Conservation (phyloP, 805 yeast genomes). For the Candida awuae region DNA sequence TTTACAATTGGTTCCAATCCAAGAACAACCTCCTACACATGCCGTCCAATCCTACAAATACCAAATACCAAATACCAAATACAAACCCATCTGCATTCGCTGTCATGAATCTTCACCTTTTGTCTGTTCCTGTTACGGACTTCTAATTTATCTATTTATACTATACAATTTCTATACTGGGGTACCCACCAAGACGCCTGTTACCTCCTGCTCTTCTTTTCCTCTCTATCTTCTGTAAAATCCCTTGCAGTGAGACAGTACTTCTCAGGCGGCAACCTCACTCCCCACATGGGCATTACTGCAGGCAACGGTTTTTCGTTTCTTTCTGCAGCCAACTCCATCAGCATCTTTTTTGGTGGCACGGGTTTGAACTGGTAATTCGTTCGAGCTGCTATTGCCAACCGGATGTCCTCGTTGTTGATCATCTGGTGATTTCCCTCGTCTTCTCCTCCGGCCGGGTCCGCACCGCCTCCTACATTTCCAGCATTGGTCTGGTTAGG, state of each 20-base stretch:
- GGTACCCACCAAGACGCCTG: no score
- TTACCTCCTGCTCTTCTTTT: neutral
- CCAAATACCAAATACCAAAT: no score
- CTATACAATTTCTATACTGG: no score
- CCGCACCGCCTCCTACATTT: conserved; percentile 22
- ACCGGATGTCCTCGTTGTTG: conserved; percentile 81
- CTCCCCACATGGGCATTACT: conserved; percentile 84
- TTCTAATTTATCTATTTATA: no score
- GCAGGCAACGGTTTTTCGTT: conserved; percentile 87
- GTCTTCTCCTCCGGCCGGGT: neutral
- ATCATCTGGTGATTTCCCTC: conserved; percentile 25
- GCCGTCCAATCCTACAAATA: no score
- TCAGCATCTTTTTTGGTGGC: conserved; percentile 84
- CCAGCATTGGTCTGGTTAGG: conserved; percentile 33
- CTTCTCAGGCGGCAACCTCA: conserved; percentile 95
- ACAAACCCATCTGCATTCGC: no score
- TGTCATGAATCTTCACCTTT: no score
- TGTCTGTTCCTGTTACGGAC: no score
- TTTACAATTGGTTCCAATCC: neutral
- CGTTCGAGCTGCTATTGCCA: conserved; percentile 91
- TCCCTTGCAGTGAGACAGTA: conserved; percentile 83
- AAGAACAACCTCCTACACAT: no score
- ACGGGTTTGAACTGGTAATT: conserved; percentile 94
- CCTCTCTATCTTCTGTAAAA: conserved; percentile 41
- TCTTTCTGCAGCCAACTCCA: conserved; percentile 88